Evolutionary conservation across 306 rosid genomes (phyloP).

Genomic region (Delonix regia): DNA sequence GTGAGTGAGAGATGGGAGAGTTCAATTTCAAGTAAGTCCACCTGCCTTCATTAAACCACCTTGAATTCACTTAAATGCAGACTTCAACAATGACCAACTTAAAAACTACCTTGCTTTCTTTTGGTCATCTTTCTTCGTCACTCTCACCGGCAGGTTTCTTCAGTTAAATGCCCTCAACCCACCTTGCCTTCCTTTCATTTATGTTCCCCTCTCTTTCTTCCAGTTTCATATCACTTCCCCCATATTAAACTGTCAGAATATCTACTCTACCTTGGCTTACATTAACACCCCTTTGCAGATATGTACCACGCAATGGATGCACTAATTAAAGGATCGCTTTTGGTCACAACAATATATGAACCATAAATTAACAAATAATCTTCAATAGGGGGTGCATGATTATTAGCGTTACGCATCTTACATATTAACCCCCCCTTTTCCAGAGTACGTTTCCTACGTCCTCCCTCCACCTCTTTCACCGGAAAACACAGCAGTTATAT

Average conservation of each 20-base stretch:
- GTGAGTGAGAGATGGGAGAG: constrained; percentile 43
- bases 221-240: constrained; percentile 37
- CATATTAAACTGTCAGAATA: constrained; percentile 43
- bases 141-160: constrained; percentile 45
- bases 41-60: constrained; percentile 85
- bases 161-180: constrained; percentile 74
- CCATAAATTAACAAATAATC: not conserved
- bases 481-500: not conserved
- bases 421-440: not conserved
- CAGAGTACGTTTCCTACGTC: not conserved
- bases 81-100: constrained; percentile 65
- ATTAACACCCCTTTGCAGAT: not conserved
- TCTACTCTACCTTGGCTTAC: constrained; percentile 15
- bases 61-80: constrained; percentile 85
- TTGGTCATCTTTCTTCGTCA: constrained; percentile 46
- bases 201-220: constrained; percentile 40
- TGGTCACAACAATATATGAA: not conserved
- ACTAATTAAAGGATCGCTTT: not conserved
- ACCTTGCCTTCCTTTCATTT: constrained; percentile 71
- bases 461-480: not conserved
- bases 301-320: not conserved
- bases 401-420: not conserved
- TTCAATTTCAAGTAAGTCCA: constrained; percentile 60
- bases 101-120: constrained; percentile 46
- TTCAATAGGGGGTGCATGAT: not conserved